These are phyloP conservation scores for Xerocomus minutiporus DNA, from an alignment of 1,284 basidiomycete species.

Conservation along the genomic window DNA sequence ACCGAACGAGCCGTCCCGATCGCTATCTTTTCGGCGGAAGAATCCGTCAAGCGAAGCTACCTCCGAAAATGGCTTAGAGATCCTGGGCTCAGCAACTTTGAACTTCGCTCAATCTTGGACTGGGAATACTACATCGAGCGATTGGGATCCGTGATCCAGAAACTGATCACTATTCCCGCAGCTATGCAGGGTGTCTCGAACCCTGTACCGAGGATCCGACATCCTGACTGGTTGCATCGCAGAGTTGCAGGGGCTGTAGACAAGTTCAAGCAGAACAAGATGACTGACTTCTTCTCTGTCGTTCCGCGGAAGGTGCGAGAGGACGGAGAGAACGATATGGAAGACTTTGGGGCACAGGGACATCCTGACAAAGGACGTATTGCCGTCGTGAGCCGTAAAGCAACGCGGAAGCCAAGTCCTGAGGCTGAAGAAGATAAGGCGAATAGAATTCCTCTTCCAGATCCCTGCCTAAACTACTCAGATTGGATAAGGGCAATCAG, in stretches of 20 bases:
- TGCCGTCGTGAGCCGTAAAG: conserved; percentile 54
- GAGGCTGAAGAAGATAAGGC: conserved; percentile 37
- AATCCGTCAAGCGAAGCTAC: conserved; percentile 84
- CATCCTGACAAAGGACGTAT: conserved; percentile 41
- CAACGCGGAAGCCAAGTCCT: conserved; percentile 37
- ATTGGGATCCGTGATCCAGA: conserved; percentile 96
- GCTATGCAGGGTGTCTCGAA: conserved; percentile 98
- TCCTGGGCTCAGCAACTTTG: conserved; percentile 83
- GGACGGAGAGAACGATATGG: conserved; percentile 52
- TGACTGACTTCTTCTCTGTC: conserved; percentile 88
- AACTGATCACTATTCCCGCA: conserved; percentile 98
- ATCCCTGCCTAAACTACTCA: conserved; percentile 65
- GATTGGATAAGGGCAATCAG: conserved; percentile 81
- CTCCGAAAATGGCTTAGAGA: conserved; percentile 97
- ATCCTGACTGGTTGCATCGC: conserved; percentile 96
- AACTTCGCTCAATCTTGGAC: conserved; percentile 92
- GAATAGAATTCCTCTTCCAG: conserved; percentile 43
- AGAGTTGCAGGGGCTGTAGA: conserved; percentile 88
- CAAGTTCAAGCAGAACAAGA: conserved; percentile 97
- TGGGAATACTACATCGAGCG: conserved; percentile 99
- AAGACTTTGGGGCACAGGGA: conserved; percentile 52
- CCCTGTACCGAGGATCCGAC: conserved; percentile 91
- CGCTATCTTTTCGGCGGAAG: conserved; percentile 98
- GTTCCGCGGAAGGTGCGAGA: conserved; percentile 30
- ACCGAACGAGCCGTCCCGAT: conserved; percentile 97